Evolutionary conservation across 164 flowering plant species (phyloP), one percentile per base, ranked within the genome.

Genomic region (Sextonia rubra): DNA sequence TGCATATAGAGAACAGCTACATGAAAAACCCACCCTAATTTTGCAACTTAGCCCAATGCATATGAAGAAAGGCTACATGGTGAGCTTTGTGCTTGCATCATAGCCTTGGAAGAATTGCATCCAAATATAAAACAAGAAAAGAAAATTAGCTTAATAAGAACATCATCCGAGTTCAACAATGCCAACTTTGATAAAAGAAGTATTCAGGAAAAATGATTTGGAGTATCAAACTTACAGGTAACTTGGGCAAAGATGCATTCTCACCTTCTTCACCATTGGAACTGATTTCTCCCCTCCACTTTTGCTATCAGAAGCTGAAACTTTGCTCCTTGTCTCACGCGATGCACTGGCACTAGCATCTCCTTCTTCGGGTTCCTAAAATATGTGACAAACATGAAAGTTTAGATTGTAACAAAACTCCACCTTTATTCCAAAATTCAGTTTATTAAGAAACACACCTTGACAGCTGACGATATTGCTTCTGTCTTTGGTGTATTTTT

Each of bases 221-320:
- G 12, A n/a, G 11, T n/a, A 56, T 37, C 12, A 49, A 25, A 74
- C 85, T 73, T 65, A 90, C 93, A 6, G 85, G 77, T 63, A 66
- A 80, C 77, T 88, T 88, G 64, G 88, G 6, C n/a, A 88, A 76
- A 48, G 73, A 17, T 58, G 86, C n/a, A 80, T 64, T 83, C 25
- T 80, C 89, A 48, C 77, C 64, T 82, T 77, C 77, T 85, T 92
- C 26, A 76, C 73, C 25, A 70, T 83, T 17, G 86, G 63, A 69
- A 79, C 75, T 63, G 85, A 68, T 76, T 77, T 82, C 67, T 84
- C 90, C 56, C 74, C 79, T 71, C 77, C 91, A 74, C 66, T 76
- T 80, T 83, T 90, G 73, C 70, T 86, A 73, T 81, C 92, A 48
- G 83, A n/a, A n/a, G n/a, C n/a, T n/a, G n/a, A n/a, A n/a, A n/a